Evolutionary conservation across 768 basidiomycete species (phyloP), one percentile per base, ranked within the genome.

Genomic region (Hortiboletus flavorubellus): DNA sequence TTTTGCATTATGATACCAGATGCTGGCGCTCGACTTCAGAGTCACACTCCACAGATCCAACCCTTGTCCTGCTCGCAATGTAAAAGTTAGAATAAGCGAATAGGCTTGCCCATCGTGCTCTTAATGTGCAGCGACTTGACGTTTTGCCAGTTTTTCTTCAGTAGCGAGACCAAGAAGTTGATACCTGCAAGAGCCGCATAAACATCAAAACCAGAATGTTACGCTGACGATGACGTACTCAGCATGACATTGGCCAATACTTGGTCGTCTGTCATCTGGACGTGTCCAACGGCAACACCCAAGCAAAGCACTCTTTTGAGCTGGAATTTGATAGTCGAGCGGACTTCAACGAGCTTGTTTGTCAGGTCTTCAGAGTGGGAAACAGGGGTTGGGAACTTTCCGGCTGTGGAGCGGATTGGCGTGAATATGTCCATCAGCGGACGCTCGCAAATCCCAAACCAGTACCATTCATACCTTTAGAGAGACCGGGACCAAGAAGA

Each of bases 91-190:
- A 88, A 98, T 61, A 98, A 80, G 56, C 96, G 93, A 67, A 95
- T 77, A 58, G 95, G 93, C 78, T 96, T 97, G 82, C 96, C 96
- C 97, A 98, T 99, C 70, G 96, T 94, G 68, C 87, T 86, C 83
- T 99, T 99, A 81, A 99, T 87, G 82, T 98, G 93, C 61, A 98
- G 81, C 50, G 93, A 96, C 80, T 93, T 94, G 80, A 98, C 89
- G 78, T 98, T 99, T 76, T 98, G 97, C 94, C 94, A 93, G 80
- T 96, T 91, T 85, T 99, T 99, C 86, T 98, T 98, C 73, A 99
- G 85, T 58, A 99, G 78, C 18, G 97, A 98, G 69, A 99, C 93
- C 67, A 99, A 84, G 85, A 99, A 99, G 87, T 99, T 99, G 83
- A 98, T 96, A 76, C 92, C 91, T 93, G 37, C 38, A 42, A 33